phyloP scores from a whole-genome alignment of 177 flowering plant genomes.

The Vitis hybrid region DNA sequence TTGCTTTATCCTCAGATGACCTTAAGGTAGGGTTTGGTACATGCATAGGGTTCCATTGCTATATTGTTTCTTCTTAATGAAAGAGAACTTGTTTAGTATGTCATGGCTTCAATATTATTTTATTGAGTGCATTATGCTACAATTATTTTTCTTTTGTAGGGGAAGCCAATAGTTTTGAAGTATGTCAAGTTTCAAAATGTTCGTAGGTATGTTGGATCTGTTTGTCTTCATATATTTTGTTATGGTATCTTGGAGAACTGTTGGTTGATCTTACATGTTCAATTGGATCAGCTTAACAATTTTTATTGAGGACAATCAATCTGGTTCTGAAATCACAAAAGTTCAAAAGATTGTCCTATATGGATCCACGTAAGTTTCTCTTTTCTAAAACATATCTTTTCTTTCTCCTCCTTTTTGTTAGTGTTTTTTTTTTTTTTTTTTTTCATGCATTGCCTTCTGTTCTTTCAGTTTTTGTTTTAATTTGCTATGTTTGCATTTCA shows the following conservation, averaged over 20 bases:
- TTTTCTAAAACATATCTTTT: not conserved
- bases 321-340: constrained; percentile 70
- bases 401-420: not conserved
- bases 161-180: constrained; percentile 76
- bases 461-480: too few species aligned
- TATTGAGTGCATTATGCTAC: not conserved
- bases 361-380: constrained; percentile 83
- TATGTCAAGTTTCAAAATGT: constrained; percentile 99
- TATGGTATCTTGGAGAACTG: not conserved
- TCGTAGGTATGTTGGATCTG: constrained; percentile 64
- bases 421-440: not conserved
- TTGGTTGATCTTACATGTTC: not conserved
- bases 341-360: constrained; percentile 78
- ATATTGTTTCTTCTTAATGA: not conserved
- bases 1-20: constrained; percentile 56
- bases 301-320: constrained; percentile 93
- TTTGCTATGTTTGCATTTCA: too few species aligned
- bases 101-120: not conserved
- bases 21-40: constrained; percentile 51
- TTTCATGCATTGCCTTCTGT: not conserved
- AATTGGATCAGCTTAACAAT: constrained; percentile 75
- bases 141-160: constrained; percentile 40
- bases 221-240: not conserved
- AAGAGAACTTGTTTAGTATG: not conserved
- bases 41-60: not conserved